Conservation (phyloP, 495 filamentous ascomycete genomes). For the Patellaria atrata region DNA sequence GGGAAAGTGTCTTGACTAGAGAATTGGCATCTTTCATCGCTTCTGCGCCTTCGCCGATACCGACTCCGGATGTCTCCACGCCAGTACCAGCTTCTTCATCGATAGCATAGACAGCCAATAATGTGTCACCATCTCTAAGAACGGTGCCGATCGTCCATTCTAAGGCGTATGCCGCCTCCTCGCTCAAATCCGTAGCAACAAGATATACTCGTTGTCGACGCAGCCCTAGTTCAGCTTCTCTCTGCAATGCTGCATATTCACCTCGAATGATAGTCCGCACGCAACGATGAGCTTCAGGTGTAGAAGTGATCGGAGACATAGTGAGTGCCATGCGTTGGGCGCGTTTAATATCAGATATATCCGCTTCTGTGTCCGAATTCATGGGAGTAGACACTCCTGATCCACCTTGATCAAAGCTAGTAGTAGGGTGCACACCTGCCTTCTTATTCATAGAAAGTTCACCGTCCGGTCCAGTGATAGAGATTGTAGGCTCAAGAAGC, state of each 20-base stretch:
- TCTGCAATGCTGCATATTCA: conserved; percentile 57
- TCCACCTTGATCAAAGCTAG: conserved; percentile 56
- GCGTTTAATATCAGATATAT: conserved; percentile 65
- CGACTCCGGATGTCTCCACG: conserved; percentile 28
- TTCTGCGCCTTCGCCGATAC: conserved; percentile 43
- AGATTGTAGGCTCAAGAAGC: conserved; percentile 48
- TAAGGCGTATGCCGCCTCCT: conserved; percentile 83
- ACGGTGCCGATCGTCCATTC: conserved; percentile 97
- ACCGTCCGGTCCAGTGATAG: conserved; percentile 46
- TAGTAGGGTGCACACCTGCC: conserved; percentile 62
- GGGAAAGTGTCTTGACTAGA: conserved; percentile 22
- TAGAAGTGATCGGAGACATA: conserved; percentile 62
- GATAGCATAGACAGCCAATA: conserved; percentile 80
- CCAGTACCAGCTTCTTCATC: conserved; percentile 64
- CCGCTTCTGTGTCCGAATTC: conserved; percentile 74
- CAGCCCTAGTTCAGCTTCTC: conserved; percentile 57
- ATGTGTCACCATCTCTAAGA: conserved; percentile 85
- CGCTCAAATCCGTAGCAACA: conserved; percentile 82
- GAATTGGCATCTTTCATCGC: conserved; percentile 58
- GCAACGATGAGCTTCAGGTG: conserved; percentile 59
- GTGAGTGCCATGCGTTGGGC: conserved; percentile 73
- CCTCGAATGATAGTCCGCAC: conserved; percentile 83
- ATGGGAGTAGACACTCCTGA: conserved; percentile 64
- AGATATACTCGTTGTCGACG: conserved; percentile 74
- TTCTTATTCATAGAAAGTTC: conserved; percentile 42